Percentiles rank a stretch among this genome's conserved stretches.
Conservation (phyloP, 192 early-diverging fungal genomes). For the Podila clonocystis region DNA sequence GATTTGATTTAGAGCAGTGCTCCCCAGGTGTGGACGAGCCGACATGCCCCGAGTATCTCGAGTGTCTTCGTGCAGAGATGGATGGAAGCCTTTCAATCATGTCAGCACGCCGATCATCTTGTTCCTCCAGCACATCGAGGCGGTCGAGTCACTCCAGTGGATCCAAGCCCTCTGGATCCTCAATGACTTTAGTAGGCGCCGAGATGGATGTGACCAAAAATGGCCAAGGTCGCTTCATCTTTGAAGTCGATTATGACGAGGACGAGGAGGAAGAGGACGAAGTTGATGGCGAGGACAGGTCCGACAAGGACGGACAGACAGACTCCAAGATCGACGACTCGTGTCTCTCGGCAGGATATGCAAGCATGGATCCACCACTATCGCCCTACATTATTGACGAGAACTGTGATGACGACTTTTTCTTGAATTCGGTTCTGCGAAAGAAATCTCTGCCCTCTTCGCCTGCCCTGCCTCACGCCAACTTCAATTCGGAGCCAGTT, state of each 20-base stretch:
- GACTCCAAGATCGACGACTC: neutral
- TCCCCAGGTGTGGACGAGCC: neutral
- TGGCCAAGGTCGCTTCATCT: neutral
- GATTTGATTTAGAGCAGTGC: neutral
- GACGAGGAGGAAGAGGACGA: constrained; percentile 7
- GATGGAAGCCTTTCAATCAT: neutral
- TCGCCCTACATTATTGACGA: constrained; percentile 49
- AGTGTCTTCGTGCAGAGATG: constrained; percentile 7
- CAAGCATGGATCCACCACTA: constrained; percentile 3
- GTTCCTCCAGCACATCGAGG: constrained; percentile 14
- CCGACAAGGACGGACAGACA: neutral
- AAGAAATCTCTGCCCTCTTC: constrained; percentile 10
- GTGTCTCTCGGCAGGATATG: no score
- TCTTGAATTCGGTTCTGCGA: constrained; percentile 47
- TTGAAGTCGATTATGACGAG: constrained; percentile 14
- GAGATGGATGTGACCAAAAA: constrained; percentile 1
- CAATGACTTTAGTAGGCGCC: neutral
- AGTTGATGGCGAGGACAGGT: neutral
- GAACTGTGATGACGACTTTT: constrained; percentile 36
- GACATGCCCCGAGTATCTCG: constrained; percentile 6
- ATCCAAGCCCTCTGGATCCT: constrained; percentile 15
- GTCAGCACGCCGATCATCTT: constrained; percentile 18
- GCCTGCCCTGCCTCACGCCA: neutral
- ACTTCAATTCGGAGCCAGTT: neutral
- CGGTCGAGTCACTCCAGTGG: constrained; percentile 7